Conservation (phyloP, 495 filamentous ascomycete species). For the Astrothelium subdiscretum region DNA sequence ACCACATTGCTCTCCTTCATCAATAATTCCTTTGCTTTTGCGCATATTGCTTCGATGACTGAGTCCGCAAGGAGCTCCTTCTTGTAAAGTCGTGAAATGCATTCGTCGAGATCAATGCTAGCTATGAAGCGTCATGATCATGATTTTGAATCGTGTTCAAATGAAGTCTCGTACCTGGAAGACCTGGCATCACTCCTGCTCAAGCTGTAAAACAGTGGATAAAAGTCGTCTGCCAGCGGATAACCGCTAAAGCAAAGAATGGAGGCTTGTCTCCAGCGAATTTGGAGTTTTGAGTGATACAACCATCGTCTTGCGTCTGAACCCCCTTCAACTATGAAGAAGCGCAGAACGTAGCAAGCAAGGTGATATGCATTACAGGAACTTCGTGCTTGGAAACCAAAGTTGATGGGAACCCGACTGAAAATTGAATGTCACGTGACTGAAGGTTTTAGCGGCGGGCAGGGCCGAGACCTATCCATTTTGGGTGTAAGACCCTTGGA, state of each 20-base stretch:
- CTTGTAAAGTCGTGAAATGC: constrained; percentile 86
- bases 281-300: constrained; percentile 12
- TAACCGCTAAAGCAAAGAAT: constrained; percentile 16
- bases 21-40: constrained; percentile 93
- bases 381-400: background rate
- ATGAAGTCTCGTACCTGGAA: constrained; percentile 53
- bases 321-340: background rate
- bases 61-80: constrained; percentile 95
- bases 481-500: background rate
- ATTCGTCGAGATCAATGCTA: constrained; percentile 96
- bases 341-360: background rate
- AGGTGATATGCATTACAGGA: background rate
- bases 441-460: background rate
- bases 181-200: constrained; percentile 61
- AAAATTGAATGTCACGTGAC: background rate
- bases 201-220: constrained; percentile 9
- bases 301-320: constrained; percentile 18
- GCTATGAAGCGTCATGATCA: constrained; percentile 38
- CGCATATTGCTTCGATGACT: constrained; percentile 97
- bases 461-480: background rate
- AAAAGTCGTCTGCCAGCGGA: constrained; percentile 6
- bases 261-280: constrained; percentile 14
- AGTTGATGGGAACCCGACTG: too few relatives aligned
- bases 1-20: constrained; percentile 99
- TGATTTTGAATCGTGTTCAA: background rate